Conservation (phyloP, 2,329 filamentous ascomycete genomes). For the Camillea tinctor region DNA sequence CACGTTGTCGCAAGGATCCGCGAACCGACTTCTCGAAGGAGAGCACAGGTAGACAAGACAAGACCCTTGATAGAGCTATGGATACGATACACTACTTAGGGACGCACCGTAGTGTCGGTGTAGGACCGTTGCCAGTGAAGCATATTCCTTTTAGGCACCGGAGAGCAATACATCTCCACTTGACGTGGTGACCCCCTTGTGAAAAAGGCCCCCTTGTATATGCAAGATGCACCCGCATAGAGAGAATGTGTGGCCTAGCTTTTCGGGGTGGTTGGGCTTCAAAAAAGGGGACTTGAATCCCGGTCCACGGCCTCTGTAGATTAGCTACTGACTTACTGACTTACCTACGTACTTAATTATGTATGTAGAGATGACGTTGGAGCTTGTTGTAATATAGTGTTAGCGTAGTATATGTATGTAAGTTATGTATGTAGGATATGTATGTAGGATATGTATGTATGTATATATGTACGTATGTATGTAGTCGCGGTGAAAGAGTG, state of each 20-base stretch:
- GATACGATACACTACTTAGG: neutral
- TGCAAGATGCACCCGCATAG: neutral
- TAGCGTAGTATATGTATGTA: too few relatives aligned
- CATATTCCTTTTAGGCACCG: neutral
- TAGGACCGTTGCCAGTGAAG: neutral
- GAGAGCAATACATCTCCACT: neutral
- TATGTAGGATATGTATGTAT: too few relatives aligned
- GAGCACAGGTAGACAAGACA: neutral
- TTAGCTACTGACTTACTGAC: neutral
- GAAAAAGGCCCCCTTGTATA: neutral
- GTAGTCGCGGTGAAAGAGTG: neutral
- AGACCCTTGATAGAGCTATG: neutral
- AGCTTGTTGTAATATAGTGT: neutral
- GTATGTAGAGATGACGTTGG: neutral
- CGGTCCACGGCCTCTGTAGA: neutral
- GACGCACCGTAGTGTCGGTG: neutral
- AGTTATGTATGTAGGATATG: too few relatives aligned
- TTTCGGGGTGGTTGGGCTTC: neutral
- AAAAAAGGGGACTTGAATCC: neutral
- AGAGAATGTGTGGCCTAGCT: neutral
- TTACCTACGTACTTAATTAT: neutral
- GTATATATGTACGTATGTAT: too few relatives aligned
- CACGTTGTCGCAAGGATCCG: neutral
- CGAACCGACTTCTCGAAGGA: neutral
- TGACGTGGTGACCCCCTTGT: neutral